Percentiles rank a stretch among this genome's conserved stretches.
These are phyloP conservation scores for Calonectria pseudoturangicola DNA, from an alignment of 2,329 filamentous ascomycete species.

Conservation along the genomic window DNA sequence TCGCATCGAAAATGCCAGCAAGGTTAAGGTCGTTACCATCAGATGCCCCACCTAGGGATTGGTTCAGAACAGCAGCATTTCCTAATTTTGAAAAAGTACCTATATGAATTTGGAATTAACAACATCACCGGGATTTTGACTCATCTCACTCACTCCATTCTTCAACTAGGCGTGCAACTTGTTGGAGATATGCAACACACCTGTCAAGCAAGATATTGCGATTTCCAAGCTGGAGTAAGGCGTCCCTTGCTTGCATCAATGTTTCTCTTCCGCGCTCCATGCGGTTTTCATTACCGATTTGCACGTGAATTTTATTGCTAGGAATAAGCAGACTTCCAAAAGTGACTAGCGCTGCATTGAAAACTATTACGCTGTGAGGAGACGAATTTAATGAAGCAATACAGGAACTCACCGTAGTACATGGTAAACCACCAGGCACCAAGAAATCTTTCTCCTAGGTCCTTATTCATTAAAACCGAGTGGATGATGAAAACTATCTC, in stretches of 20 bases:
- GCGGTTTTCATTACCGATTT: too few species aligned
- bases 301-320: not conserved
- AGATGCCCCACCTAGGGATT: too few species aligned
- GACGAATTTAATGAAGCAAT: not conserved
- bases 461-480: conserved; percentile 14
- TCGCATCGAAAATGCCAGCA: not conserved
- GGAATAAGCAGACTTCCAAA: conserved; percentile 40
- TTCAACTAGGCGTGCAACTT: not conserved
- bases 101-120: not conserved
- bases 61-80: not conserved
- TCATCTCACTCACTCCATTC: not conserved
- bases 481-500: conserved; percentile 39
- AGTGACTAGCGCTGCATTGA: conserved; percentile 35
- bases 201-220: not conserved
- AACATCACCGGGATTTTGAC: too few species aligned
- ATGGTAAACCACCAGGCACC: conserved; percentile 48
- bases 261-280: not conserved
- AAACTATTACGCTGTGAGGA: conserved; percentile 2
- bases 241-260: not conserved
- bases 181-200: conserved; percentile 26
- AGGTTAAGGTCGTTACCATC: not conserved
- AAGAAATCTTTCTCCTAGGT: conserved; percentile 27
- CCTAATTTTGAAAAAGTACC: not conserved
- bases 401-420: conserved; percentile 37
- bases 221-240: conserved; percentile 10